Evolutionary conservation across 1,284 basidiomycete species (phyloP).

Genomic region (Mycosarcoma mackinlayi): DNA sequence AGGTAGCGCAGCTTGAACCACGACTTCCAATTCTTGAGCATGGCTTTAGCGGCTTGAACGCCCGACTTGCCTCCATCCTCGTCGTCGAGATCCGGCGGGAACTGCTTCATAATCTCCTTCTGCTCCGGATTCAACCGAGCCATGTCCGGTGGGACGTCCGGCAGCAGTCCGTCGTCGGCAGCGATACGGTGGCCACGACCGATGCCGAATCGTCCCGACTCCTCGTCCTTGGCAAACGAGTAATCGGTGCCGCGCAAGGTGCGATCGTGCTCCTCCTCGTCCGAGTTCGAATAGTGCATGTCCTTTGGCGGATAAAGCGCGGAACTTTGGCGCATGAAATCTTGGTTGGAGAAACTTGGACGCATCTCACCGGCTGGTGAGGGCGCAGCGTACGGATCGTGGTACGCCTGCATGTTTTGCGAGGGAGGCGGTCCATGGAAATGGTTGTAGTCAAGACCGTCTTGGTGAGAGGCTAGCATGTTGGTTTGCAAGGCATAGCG

Average conservation of each 20-base stretch:
- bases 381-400: slow-evolving; percentile 35
- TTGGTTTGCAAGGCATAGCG: slow-evolving; percentile 16
- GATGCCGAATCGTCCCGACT: slow-evolving; percentile 16
- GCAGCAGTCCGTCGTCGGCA: slow-evolving; percentile 41
- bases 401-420: slow-evolving; percentile 15
- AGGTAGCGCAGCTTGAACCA: slow-evolving; percentile 54
- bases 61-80: slow-evolving; percentile 42
- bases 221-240: slow-evolving; percentile 19
- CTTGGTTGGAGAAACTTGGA: slow-evolving; percentile 13
- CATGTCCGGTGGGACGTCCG: slow-evolving; percentile 39
- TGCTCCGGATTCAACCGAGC: slow-evolving; percentile 52
- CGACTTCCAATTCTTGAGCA: slow-evolving; percentile 48
- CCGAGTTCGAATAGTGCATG: slow-evolving; percentile 1
- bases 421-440: slow-evolving; percentile 14
- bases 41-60: slow-evolving; percentile 23
- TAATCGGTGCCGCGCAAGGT: slow-evolving; percentile 21
- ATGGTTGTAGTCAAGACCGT: slow-evolving; percentile 33
- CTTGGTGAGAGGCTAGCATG: slow-evolving; percentile 10
- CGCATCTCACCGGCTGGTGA: slow-evolving; percentile 9
- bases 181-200: slow-evolving; percentile 29
- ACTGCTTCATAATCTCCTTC: slow-evolving; percentile 53
- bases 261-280: slow-evolving; percentile 20
- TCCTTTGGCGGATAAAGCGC: slow-evolving; percentile 12
- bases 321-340: slow-evolving; percentile 7
- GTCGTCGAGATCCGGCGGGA: slow-evolving; percentile 62